Base-by-base conservation (phyloP, 2,329 filamentous ascomycete genomes). In the Colletotrichum scovillei region DNA sequence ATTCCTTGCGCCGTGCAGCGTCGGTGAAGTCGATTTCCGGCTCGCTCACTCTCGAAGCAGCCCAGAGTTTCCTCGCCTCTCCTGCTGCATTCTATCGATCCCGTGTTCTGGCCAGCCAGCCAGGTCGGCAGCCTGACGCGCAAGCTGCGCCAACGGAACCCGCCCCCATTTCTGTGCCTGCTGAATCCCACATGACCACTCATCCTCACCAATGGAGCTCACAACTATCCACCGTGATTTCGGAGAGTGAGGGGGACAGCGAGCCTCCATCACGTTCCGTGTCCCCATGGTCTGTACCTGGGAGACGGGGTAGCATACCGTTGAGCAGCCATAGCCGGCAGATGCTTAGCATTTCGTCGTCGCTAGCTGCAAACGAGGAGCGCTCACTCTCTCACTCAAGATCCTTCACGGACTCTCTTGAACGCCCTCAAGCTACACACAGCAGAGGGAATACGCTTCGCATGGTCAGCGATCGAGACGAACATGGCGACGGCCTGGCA, bases 181-280 rank as follows among this genome's bases (percentile, higher is more conserved):
- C 46, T 22, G 53, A 65, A 70, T 68, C 76, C 75, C 78, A 78
- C 76, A 89, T 89, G 85, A 80, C 87, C 75, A 79, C 85, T 59
- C 80, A 85, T 72, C 85, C 86, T 68, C 89, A 91, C 78, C 88
- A 89, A 86, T 92, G 90, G 89, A 91, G 89, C 80, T 88, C 88
- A 57, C 89, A 91, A 80, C 84, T 92, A 55, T 92, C 91, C 52
- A 91, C 90, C 57, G 90, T 92, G 74, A 84, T 88, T 80, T 92
- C 90, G 42, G 90, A 91, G 79, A 89, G 88, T 78, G 90, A 92
- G 75, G 84, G 81, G 56, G 84, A 81, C 46, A 90, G 87, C 78
- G 83, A 86, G 38, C 84, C 84, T 52, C 84, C 82, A 19, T 89
- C 88, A 26, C 85, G 86, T 14, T 84, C 87, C 11, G 83, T 85